A percentile compares a stretch with the other conserved stretches of the same genome.
Evolutionary conservation across 2,329 filamentous ascomycete species (phyloP).

Genomic region (Venturia oleaginea): DNA sequence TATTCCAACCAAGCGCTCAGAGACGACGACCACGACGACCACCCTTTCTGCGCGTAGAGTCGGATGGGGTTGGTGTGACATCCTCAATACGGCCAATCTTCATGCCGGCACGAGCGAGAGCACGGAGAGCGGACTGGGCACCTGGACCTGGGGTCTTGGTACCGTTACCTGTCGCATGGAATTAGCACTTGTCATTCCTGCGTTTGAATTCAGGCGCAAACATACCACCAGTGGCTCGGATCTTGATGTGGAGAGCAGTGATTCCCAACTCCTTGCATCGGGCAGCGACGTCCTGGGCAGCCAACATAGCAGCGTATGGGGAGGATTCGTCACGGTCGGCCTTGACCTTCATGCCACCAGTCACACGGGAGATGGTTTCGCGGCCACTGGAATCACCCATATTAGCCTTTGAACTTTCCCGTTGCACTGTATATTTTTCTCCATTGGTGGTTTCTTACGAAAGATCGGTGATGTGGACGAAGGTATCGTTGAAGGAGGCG

Average conservation of each 20-base stretch:
- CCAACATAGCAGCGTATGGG: conserved; percentile 99
- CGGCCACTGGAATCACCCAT: conserved; percentile 78
- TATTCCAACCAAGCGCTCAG: conserved; percentile 47
- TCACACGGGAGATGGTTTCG: conserved; percentile 99
- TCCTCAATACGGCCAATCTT: conserved; percentile 99
- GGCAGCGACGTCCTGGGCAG: conserved; percentile 83
- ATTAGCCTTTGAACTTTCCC: conserved; percentile 44
- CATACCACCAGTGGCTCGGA: conserved; percentile 94
- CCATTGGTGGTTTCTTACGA: conserved; percentile 26
- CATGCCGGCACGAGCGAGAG: conserved; percentile 98
- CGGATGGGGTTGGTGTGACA: conserved; percentile 96
- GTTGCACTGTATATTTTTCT: no score
- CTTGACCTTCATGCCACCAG: conserved; percentile 99
- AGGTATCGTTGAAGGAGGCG: conserved; percentile 60
- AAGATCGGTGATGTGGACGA: conserved; percentile 99
- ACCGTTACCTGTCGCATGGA: conserved; percentile 61
- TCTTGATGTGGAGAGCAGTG: conserved; percentile 99
- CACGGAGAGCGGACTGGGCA: conserved; percentile 97
- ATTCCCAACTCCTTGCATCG: conserved; percentile 82
- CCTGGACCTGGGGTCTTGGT: conserved; percentile 99
- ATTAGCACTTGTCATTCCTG: neutral
- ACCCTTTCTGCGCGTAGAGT: conserved; percentile 99
- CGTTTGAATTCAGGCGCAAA: conserved; percentile 18
- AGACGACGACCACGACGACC: conserved; percentile 99
- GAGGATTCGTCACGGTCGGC: conserved; percentile 99